Base-by-base conservation (phyloP, 495 filamentous ascomycete species). In the Filosporella fistucella region DNA sequence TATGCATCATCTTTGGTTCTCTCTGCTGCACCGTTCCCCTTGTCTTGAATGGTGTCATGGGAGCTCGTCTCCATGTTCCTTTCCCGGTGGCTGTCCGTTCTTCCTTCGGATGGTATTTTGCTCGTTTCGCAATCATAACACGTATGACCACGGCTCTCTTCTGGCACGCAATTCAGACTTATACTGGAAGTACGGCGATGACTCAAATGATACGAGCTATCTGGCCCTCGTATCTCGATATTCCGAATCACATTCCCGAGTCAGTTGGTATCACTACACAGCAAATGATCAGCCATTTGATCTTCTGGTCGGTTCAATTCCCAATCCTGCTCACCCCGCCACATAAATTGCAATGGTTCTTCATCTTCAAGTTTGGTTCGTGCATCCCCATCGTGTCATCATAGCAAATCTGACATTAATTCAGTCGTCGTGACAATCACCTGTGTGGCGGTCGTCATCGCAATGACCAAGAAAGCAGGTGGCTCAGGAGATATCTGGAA, bases 341-440 rank as follows among this genome's bases (percentile, higher is more conserved):
- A 18, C 68, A 69, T 45, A 72, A 69, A 59, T 54, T 75, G 29
- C 67, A 68, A 52, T 74, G 67, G 58, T 68, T 75, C 53, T 77
- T 77, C 54, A 56, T 70, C 22, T 67, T 74, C 61, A 77, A 77
- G 63, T 51, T 52, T 36, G 42, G 53, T 56, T 38, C 12, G 53
- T 32, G 14, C 13, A 12, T 22, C 14, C 18, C 18, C 12, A 7
- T 10, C 16, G 7, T n/a, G 17, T 37, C 24, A 23, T 25, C 6
- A 1, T 29, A 29, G 29, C 18, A 12, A 29, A 22, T 11, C 34
- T 45, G 22, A 45, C 24, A 29, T 33, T 17, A 1, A n/a, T 6
- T 20, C 14, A 52, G 60, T 73, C 6, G 62, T 67, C 12, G 68
- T 71, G 12, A 55, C 60, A n/a, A 51, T 57, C 9, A 55, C 62